A percentile compares a stretch with the other conserved stretches of the same genome.
Conservation (phyloP, 306 rosid species). For the Biancaea sappan region DNA sequence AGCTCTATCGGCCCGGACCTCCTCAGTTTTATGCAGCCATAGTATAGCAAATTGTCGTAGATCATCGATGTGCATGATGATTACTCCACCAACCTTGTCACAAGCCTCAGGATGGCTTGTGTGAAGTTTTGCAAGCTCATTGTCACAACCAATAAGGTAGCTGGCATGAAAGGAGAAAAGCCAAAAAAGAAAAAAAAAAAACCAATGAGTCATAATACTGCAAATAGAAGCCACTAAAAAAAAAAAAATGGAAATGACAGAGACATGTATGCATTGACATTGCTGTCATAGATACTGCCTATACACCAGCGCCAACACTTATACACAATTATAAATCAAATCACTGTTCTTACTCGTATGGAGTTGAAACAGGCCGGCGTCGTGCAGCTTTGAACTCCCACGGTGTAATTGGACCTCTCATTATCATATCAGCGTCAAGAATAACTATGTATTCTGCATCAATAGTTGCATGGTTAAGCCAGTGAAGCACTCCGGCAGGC, state of each 20-base stretch:
- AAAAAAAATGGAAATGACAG: not conserved
- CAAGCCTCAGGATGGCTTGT: slow-evolving; percentile 97
- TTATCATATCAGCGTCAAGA: slow-evolving; percentile 98
- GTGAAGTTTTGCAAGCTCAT: slow-evolving; percentile 88
- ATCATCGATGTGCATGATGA: slow-evolving; percentile 95
- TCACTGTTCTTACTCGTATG: slow-evolving; percentile 77
- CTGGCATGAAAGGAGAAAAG: slow-evolving; percentile 45
- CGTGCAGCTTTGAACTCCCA: slow-evolving; percentile 98
- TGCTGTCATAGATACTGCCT: not conserved
- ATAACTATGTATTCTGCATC: slow-evolving; percentile 97
- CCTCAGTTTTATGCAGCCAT: slow-evolving; percentile 98
- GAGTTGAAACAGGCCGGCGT: slow-evolving; percentile 94
- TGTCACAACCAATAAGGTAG: slow-evolving; percentile 95
- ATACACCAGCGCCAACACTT: slow-evolving; percentile 16
- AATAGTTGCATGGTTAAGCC: slow-evolving; percentile 84
- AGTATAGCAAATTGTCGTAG: slow-evolving; percentile 80
- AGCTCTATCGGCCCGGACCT: slow-evolving; percentile 94
- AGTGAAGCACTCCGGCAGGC: slow-evolving; percentile 98
- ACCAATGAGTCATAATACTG: slow-evolving; percentile 1
- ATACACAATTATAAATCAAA: slow-evolving; percentile 25
- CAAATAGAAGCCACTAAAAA: slow-evolving; percentile 18
- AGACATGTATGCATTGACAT: slow-evolving; percentile 9
- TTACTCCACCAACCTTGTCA: slow-evolving; percentile 98
- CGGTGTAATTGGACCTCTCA: slow-evolving; percentile 95
- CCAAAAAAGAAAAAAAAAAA: not conserved